These are phyloP conservation scores for Rosa rugosa DNA, from an alignment of 306 rosid species.

Conservation along the genomic window DNA sequence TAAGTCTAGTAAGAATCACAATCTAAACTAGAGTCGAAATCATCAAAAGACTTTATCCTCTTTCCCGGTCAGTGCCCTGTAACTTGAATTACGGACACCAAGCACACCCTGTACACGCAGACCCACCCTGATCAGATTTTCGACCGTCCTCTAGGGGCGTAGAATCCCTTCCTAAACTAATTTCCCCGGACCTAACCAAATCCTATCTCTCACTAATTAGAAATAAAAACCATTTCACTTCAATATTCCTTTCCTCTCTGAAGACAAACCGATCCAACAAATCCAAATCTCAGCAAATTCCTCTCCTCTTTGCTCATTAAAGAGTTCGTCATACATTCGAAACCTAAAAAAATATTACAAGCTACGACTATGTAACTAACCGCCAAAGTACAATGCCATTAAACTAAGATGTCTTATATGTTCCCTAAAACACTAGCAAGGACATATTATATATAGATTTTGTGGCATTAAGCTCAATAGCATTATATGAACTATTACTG, in stretches of 20 bases:
- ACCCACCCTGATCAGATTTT: not conserved
- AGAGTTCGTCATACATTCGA: not conserved
- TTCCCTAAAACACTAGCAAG: not conserved
- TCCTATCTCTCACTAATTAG: not conserved
- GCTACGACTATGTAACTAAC: not conserved
- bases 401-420: not conserved
- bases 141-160: not conserved
- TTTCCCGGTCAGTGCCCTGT: not conserved
- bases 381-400: not conserved
- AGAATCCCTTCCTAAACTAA: not conserved
- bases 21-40: not conserved
- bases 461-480: not conserved
- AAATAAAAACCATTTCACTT: not conserved
- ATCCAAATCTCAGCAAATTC: not conserved
- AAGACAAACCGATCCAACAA: not conserved
- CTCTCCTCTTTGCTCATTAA: not conserved
- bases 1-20: not conserved
- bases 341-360: not conserved
- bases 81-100: no score
- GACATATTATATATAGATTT: not conserved
- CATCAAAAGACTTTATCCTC: not conserved
- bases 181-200: not conserved
- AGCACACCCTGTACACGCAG: not conserved
- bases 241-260: not conserved
- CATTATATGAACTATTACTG: not conserved